A percentile compares a stretch with the other conserved stretches of the same genome.
Conservation (phyloP, 2,329 filamentous ascomycete genomes). For the Chrysoporthe deuterocubensis region DNA sequence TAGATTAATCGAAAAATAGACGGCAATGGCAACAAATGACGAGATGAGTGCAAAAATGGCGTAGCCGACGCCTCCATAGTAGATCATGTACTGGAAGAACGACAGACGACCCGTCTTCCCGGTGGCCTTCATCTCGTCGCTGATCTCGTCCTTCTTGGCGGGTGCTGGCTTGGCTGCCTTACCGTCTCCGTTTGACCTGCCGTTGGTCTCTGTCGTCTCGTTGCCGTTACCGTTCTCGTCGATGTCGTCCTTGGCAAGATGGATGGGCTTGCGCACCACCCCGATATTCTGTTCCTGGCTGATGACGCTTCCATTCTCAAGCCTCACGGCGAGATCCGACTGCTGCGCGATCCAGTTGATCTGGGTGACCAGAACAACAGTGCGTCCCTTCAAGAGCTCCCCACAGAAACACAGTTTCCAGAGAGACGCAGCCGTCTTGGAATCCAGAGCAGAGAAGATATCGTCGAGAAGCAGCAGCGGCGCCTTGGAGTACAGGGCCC, state of each 20-base stretch:
- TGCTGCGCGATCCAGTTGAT: constrained; percentile 57
- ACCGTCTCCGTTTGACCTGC: constrained; percentile 31
- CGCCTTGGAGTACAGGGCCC: constrained; percentile 61
- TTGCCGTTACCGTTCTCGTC: constrained; percentile 33
- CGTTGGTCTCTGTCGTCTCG: constrained; percentile 23
- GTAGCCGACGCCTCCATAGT: constrained; percentile 53
- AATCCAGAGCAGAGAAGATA: constrained; percentile 62
- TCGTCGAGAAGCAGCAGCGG: constrained; percentile 61
- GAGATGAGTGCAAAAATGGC: constrained; percentile 44
- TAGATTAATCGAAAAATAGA: constrained; percentile 47
- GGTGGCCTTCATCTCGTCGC: constrained; percentile 52
- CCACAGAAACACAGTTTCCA: constrained; percentile 63
- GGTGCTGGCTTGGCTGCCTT: constrained; percentile 44
- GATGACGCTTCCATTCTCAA: constrained; percentile 52
- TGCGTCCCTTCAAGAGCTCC: constrained; percentile 57
- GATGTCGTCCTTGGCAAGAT: constrained; percentile 43
- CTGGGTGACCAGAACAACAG: constrained; percentile 62
- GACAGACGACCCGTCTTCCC: constrained; percentile 48
- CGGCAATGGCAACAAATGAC: constrained; percentile 46
- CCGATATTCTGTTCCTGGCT: constrained; percentile 50
- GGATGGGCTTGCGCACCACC: constrained; percentile 49
- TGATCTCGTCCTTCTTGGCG: constrained; percentile 47
- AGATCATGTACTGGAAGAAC: constrained; percentile 54
- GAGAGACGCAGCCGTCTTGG: constrained; percentile 59
- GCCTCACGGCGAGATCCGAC: constrained; percentile 49